A percentile compares a stretch with the other conserved stretches of the same genome.
Conservation (phyloP, 495 filamentous ascomycete genomes). For the Xylaria nigripes region DNA sequence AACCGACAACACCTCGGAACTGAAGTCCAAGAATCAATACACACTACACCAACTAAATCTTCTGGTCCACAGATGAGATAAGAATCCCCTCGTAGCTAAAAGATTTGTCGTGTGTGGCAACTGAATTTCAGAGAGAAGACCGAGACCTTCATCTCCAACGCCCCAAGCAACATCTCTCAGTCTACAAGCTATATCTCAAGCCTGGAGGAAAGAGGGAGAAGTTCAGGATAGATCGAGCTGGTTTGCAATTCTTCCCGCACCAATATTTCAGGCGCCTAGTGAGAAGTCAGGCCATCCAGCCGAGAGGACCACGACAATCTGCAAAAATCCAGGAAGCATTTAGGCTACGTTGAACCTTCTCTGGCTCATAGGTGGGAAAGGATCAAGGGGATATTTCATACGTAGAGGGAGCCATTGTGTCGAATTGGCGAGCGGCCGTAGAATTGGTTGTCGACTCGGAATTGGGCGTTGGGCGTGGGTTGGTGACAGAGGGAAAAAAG, state of each 20-base stretch:
- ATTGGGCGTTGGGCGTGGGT: conserved; percentile 16
- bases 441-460: conserved; percentile 25
- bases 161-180: conserved; percentile 53
- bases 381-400: conserved; percentile 48
- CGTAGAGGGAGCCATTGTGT: conserved; percentile 54
- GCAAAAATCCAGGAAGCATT: conserved; percentile 43
- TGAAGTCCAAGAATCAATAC: conserved; percentile 46
- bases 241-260: conserved; percentile 37
- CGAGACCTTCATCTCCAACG: conserved; percentile 66
- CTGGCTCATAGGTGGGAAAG: conserved; percentile 29
- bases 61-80: not conserved
- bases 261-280: conserved; percentile 20
- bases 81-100: not conserved
- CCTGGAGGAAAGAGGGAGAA: conserved; percentile 47
- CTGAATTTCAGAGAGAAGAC: conserved; percentile 78
- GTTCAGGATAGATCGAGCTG: conserved; percentile 74
- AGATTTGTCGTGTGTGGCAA: conserved; percentile 48
- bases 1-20: conserved; percentile 74
- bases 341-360: conserved; percentile 39
- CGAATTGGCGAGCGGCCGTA: conserved; percentile 30
- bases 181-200: conserved; percentile 37
- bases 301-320: conserved; percentile 72
- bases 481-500: conserved; percentile 8
- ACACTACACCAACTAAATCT: not conserved
- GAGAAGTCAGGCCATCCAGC: conserved; percentile 49